Base-by-base conservation (phyloP, 805 yeast genomes). In the Lachancea dasiensis region DNA sequence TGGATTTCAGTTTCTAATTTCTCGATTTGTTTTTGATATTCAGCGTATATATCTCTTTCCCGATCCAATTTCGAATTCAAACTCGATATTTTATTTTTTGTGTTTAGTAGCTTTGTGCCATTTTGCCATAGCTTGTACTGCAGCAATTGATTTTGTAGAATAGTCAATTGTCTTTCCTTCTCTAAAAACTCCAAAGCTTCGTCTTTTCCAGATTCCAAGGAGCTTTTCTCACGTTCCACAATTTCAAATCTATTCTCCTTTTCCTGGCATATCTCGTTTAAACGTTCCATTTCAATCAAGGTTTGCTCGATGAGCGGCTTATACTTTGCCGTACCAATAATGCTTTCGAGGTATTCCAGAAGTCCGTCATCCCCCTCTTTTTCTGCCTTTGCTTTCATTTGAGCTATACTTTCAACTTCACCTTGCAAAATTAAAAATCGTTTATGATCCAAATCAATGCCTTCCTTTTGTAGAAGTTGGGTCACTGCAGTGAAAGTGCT, bases 331-430 rank as follows among this genome's bases (percentile, higher is more conserved):
- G 99, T 94, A 3, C 98, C 99, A 39, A 94, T 92, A 34, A 92
- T 90, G 65, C 94, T 98, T 56, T 92, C 99, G 43, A 92, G 64
- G 56, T 92, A 92, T 54, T 94, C 99, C 27, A 92, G 63, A 19
- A 92, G 67, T 0, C 99, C 99, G 56, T 92, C 97, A 51, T 90
- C 97, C 46, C 77, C 77, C 37, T 86, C 95, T 35, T 70, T 75
- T 52, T 92, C 97, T 0, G 97, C 97, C 54, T 90, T 92, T 8
- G 99, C 84, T 56, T 90, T 90, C 99, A 92, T 94, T 58, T 92
- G 97, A 0, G 98, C 97, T 54, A 92, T 92, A 47, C 89, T 81
- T 64, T 92, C 99, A 29, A 92, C 98, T 58, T 92, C 99, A 58
- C 99, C 99, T 63, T 92, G 99, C 31, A 92, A 67, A 55, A 92